Conservation (phyloP, 208 protist genomes). For the Spongospora subterranea region DNA sequence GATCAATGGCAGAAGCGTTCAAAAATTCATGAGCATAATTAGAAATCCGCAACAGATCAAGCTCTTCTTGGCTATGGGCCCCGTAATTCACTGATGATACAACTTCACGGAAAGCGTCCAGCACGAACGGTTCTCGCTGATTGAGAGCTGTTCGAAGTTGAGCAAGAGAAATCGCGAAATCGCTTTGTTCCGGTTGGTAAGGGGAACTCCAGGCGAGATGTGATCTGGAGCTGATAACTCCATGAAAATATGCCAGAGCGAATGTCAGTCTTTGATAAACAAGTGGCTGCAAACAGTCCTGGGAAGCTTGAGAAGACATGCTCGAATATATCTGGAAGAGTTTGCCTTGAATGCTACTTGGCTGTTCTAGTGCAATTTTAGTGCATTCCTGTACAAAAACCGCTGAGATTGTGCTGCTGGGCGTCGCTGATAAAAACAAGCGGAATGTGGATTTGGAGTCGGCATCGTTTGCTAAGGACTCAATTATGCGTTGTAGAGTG, state of each 20-base stretch:
- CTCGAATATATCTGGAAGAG: neutral
- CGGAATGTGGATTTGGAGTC: neutral
- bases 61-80: neutral
- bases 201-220: neutral
- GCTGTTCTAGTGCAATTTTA: neutral
- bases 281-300: neutral
- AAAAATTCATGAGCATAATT: neutral
- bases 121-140: neutral
- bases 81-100: neutral
- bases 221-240: neutral
- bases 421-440: neutral
- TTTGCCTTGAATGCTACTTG: neutral
- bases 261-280: neutral
- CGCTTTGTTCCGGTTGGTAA: neutral
- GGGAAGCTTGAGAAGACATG: neutral
- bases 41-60: neutral
- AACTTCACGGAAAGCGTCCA: neutral
- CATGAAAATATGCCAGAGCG: neutral
- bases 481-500: neutral
- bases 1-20: neutral
- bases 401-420: neutral
- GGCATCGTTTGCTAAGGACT: neutral
- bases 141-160: neutral
- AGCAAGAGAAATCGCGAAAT: neutral
- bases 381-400: neutral